Evolutionary conservation across 129 eudicot species (phyloP).

Genomic region (Lactuca saligna): DNA sequence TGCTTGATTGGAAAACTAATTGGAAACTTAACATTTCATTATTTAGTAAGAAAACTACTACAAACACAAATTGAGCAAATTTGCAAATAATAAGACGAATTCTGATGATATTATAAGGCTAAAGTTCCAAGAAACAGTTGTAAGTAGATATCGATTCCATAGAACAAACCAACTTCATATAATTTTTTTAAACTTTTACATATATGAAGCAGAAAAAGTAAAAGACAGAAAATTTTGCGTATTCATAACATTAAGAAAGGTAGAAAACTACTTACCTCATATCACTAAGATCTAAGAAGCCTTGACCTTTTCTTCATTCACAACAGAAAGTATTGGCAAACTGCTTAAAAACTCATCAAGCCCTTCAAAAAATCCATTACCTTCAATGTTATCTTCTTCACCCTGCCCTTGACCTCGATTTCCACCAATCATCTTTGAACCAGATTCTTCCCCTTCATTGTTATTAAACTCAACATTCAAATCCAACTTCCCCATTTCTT

Average conservation of each 20-base stretch:
- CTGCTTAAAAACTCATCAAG: constrained; percentile 77
- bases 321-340: constrained; percentile 67
- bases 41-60: too few relatives aligned
- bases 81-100: too few relatives aligned
- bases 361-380: constrained; percentile 77
- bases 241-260: too few relatives aligned
- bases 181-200: background rate
- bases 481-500: constrained; percentile 76
- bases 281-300: constrained; percentile 62
- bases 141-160: background rate
- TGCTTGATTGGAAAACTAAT: too few relatives aligned
- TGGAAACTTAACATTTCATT: too few relatives aligned
- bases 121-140: background rate
- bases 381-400: constrained; percentile 63
- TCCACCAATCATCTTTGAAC: constrained; percentile 32
- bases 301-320: constrained; percentile 71
- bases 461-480: constrained; percentile 78
- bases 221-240: background rate
- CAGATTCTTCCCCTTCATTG: constrained; percentile 73
- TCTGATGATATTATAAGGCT: too few relatives aligned
- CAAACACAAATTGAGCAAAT: too few relatives aligned
- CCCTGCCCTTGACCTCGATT: constrained; percentile 50
- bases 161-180: background rate
- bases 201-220: background rate
- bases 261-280: constrained; percentile 32